phyloP scores from a whole-genome alignment of 169 alveolate species.

The Perkinsus olseni region DNA sequence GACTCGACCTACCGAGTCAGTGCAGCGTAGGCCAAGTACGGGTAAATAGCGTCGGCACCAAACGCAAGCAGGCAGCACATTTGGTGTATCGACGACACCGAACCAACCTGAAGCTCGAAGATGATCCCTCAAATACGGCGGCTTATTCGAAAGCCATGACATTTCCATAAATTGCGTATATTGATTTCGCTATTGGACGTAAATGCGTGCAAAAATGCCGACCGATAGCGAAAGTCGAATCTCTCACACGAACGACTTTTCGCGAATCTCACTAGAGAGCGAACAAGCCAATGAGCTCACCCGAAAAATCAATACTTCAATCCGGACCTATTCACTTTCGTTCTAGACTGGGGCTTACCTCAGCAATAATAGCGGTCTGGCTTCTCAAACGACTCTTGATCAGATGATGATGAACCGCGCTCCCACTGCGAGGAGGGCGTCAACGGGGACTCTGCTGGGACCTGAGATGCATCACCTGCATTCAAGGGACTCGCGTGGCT shows the following conservation, averaged over 20 bases:
- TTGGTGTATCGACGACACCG: conserved; percentile 32
- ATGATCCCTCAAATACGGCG: neutral
- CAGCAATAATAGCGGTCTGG: neutral
- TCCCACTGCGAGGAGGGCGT: conserved; percentile 13
- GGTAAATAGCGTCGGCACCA: conserved; percentile 60
- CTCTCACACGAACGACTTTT: too few species aligned
- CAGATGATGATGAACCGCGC: conserved; percentile 13
- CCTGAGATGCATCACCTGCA: neutral
- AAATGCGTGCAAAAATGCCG: too few species aligned
- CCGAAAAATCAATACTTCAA: too few species aligned
- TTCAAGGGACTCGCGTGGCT: too few species aligned
- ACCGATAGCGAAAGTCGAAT: too few species aligned
- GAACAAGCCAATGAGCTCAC: too few species aligned
- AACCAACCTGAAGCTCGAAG: conserved; percentile 8
- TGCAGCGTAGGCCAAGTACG: conserved; percentile 48
- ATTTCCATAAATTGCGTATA: too few species aligned
- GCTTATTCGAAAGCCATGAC: too few species aligned
- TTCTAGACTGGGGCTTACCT: too few species aligned
- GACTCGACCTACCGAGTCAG: neutral
- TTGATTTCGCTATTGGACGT: too few species aligned
- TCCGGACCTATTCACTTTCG: too few species aligned
- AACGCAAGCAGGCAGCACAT: conserved; percentile 43
- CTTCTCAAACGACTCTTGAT: neutral
- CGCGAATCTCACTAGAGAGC: too few species aligned
- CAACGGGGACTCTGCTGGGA: conserved; percentile 5